A percentile compares a stretch with the other conserved stretches of the same genome.
These are phyloP conservation scores for Cladochytrium tenue DNA, from an alignment of 371 early-diverging fungal genomes.

Conservation along the genomic window DNA sequence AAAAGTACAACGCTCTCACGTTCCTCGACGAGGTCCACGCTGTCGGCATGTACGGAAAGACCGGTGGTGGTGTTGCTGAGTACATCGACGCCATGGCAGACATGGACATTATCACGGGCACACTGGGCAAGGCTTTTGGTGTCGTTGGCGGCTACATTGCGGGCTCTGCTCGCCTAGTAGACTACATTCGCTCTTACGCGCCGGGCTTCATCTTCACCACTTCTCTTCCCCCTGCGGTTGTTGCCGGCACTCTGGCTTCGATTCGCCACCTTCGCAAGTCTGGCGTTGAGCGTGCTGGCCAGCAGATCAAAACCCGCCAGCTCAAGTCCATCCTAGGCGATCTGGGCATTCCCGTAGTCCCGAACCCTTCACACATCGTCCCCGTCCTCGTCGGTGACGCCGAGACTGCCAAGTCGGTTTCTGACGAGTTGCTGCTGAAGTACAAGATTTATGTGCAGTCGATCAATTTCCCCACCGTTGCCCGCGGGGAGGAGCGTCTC, in stretches of 20 bases:
- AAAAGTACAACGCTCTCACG: slow-evolving; percentile 96
- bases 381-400: slow-evolving; percentile 97
- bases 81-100: slow-evolving; percentile 89
- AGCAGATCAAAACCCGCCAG: slow-evolving; percentile 85
- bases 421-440: slow-evolving; percentile 84
- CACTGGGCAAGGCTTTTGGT: slow-evolving; percentile 97
- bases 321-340: slow-evolving; percentile 80
- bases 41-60: slow-evolving; percentile 97
- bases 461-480: slow-evolving; percentile 95
- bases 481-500: slow-evolving; percentile 93
- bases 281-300: slow-evolving; percentile 79
- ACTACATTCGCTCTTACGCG: slow-evolving; percentile 96
- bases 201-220: slow-evolving; percentile 99
- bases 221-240: slow-evolving; percentile 92
- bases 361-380: slow-evolving; percentile 97
- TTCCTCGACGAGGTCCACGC: slow-evolving; percentile 98
- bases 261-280: slow-evolving; percentile 87
- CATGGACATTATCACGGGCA: slow-evolving; percentile 96
- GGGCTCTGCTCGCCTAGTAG: slow-evolving; percentile 82
- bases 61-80: slow-evolving; percentile 96
- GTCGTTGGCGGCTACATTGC: slow-evolving; percentile 93
- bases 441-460: slow-evolving; percentile 94
- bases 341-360: slow-evolving; percentile 92
- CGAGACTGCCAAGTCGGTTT: slow-evolving; percentile 85
- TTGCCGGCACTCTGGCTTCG: slow-evolving; percentile 87